A percentile compares a stretch with the other conserved stretches of the same genome.
phyloP scores from a whole-genome alignment of 225 moss, liverwort and hornwort species.

The Asterella californica region DNA sequence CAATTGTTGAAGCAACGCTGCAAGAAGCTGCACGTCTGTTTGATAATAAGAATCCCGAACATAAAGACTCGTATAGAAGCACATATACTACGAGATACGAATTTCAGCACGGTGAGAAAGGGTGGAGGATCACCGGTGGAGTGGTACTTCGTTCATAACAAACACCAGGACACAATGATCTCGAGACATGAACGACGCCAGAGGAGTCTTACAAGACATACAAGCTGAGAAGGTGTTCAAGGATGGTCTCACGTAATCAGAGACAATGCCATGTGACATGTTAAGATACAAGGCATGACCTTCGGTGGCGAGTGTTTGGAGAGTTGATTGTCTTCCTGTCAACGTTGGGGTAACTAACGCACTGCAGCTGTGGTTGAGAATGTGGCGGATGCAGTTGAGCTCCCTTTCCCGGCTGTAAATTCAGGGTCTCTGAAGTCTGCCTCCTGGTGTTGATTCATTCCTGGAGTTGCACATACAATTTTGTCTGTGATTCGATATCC shows the following conservation, averaged over 20 bases:
- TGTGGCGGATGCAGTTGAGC: background rate
- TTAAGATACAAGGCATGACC: background rate
- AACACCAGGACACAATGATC: background rate
- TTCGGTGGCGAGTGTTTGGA: background rate
- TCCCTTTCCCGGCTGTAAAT: conserved; percentile 3
- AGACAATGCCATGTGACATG: background rate
- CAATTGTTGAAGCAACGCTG: conserved; percentile 86
- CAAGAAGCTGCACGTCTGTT: conserved; percentile 89
- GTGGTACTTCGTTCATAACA: conserved; percentile 65
- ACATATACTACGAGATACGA: conserved; percentile 96
- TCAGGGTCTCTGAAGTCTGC: background rate
- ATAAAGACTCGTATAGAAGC: conserved; percentile 85
- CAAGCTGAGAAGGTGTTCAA: background rate
- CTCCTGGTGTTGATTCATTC: background rate
- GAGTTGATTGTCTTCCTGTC: no score
- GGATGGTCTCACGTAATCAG: background rate
- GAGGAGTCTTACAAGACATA: background rate
- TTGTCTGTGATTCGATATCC: background rate
- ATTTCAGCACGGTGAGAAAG: conserved; percentile 56
- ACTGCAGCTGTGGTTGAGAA: background rate
- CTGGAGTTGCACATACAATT: conserved; percentile 4
- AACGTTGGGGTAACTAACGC: no score
- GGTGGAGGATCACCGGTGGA: conserved; percentile 84
- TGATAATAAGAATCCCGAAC: conserved; percentile 82
- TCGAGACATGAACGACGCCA: background rate